Evolutionary conservation across 352 stramenopile genomes (phyloP).

Genomic region (Thraustochytrium sp.): DNA sequence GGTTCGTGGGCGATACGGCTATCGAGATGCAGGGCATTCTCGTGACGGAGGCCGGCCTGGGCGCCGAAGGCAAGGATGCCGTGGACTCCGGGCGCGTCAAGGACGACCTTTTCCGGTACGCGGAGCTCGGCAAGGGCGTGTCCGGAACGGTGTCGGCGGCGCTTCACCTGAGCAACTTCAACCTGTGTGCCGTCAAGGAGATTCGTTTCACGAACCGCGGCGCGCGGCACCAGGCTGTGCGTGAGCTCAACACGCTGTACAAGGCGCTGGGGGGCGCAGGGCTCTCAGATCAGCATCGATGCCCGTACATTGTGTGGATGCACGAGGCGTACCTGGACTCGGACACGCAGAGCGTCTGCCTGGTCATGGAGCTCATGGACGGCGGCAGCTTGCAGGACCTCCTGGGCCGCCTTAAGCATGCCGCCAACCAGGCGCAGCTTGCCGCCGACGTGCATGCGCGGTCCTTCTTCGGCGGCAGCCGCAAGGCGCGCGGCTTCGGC

Average conservation of each 20-base stretch:
- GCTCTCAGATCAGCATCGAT: background rate
- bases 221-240: conserved; percentile 54
- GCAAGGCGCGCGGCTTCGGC: background rate
- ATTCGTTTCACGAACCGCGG: conserved; percentile 78
- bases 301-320: conserved; percentile 66
- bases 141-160: conserved; percentile 78
- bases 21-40: conserved; percentile 26
- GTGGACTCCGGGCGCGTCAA: background rate
- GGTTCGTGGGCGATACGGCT: background rate
- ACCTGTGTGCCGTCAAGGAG: conserved; percentile 79
- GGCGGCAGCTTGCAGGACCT: conserved; percentile 84
- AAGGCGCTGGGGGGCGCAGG: background rate
- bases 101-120: background rate
- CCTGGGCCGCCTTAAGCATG: conserved; percentile 66
- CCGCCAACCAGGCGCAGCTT: background rate
- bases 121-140: conserved; percentile 56
- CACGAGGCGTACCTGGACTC: conserved; percentile 88
- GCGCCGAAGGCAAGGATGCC: background rate
- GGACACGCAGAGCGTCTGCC: conserved; percentile 77
- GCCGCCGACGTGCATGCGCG: background rate
- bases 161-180: conserved; percentile 72
- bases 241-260: conserved; percentile 53
- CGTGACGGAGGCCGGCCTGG: background rate
- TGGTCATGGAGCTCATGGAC: conserved; percentile 93
- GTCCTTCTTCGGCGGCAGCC: background rate